phyloP scores from a whole-genome alignment of 805 yeast species.

The Yarrowia sp. region DNA sequence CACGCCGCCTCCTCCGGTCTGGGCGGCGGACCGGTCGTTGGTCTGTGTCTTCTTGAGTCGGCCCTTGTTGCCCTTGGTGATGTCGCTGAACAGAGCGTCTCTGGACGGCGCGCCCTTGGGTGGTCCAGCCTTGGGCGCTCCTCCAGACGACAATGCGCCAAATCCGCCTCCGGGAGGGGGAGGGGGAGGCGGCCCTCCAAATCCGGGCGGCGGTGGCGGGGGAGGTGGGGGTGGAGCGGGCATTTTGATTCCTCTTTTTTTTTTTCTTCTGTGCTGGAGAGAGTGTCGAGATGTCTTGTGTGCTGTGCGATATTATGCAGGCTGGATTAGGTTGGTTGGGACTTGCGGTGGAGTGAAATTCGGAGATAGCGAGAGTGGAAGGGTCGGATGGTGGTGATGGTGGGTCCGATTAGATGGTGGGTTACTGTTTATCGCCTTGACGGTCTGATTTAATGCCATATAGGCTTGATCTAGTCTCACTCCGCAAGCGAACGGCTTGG shows the following conservation, averaged over 20 bases:
- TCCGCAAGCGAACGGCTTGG: too few species aligned
- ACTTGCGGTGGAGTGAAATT: neutral
- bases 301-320: constrained; percentile 25
- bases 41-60: constrained; percentile 60
- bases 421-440: too few species aligned
- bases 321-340: constrained; percentile 21
- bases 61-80: constrained; percentile 59
- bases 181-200: constrained; percentile 41
- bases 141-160: constrained; percentile 34
- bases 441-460: too few species aligned
- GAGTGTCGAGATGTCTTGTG: neutral
- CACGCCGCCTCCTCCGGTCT: constrained; percentile 44
- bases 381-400: too few species aligned
- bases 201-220: constrained; percentile 43
- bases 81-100: constrained; percentile 67
- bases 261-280: neutral
- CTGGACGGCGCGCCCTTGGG: constrained; percentile 37
- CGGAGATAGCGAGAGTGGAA: neutral
- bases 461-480: too few species aligned
- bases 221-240: constrained; percentile 64
- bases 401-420: too few species aligned
- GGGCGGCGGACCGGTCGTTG: constrained; percentile 64
- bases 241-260: constrained; percentile 44
- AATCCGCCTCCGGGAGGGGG: constrained; percentile 38
- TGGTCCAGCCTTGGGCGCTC: constrained; percentile 32